These are phyloP conservation scores for Meira nashicola DNA, from an alignment of 1,284 basidiomycete genomes.

Conservation along the genomic window DNA sequence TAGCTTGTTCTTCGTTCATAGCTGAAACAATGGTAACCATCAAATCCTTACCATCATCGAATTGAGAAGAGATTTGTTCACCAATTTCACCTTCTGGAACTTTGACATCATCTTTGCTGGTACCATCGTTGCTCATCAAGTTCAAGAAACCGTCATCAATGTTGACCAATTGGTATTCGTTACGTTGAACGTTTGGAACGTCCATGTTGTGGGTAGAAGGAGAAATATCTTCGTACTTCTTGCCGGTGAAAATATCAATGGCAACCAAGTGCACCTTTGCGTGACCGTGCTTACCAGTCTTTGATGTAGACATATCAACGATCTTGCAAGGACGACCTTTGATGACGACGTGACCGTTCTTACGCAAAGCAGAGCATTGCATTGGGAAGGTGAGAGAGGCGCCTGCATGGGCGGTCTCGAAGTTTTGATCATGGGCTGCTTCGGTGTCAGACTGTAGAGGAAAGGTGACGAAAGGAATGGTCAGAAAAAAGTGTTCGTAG, in stretches of 20 bases:
- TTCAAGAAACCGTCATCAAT: constrained; percentile 72
- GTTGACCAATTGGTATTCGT: constrained; percentile 83
- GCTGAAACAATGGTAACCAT: constrained; percentile 82
- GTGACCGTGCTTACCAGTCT: constrained; percentile 95
- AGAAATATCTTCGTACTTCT: constrained; percentile 76
- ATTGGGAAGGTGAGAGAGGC: constrained; percentile 59
- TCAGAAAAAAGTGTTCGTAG: too few relatives aligned
- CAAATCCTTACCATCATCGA: constrained; percentile 79
- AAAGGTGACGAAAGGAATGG: background rate
- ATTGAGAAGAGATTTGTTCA: constrained; percentile 66
- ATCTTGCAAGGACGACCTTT: constrained; percentile 93
- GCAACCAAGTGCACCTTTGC: constrained; percentile 98
- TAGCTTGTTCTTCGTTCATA: constrained; percentile 88
- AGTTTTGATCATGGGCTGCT: constrained; percentile 73
- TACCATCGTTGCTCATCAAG: constrained; percentile 81
- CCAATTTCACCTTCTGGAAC: constrained; percentile 83
- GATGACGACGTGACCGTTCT: constrained; percentile 92
- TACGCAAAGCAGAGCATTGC: constrained; percentile 95
- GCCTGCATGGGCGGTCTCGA: constrained; percentile 64
- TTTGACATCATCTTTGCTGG: constrained; percentile 89
- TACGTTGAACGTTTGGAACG: constrained; percentile 86
- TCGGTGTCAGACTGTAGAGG: constrained; percentile 65
- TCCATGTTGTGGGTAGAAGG: constrained; percentile 99
- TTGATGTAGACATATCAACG: constrained; percentile 89
- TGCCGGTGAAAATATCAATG: constrained; percentile 65